Conservation (phyloP, 75 land plant species). For the Picea glauca region DNA sequence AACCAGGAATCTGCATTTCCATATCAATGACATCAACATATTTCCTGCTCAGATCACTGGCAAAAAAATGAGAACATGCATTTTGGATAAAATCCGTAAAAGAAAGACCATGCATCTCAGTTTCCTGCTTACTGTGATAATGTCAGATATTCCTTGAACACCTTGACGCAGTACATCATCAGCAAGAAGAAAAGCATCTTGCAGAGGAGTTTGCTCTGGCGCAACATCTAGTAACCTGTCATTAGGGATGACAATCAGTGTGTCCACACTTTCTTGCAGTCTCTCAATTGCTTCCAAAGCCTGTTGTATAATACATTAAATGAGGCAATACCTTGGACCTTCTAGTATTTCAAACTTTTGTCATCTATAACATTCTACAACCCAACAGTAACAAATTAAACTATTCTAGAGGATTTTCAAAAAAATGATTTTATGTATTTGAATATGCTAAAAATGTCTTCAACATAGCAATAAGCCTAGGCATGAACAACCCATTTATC, state of each 20-base stretch:
- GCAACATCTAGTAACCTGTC: slow-evolving; percentile 78
- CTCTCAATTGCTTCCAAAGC: slow-evolving; percentile 87
- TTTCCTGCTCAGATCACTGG: background rate
- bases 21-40: background rate
- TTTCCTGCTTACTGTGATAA: slow-evolving; percentile 67
- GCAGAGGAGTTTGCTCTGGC: slow-evolving; percentile 76
- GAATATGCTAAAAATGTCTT: background rate
- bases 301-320: slow-evolving; percentile 22
- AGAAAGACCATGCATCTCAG: background rate
- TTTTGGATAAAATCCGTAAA: background rate
- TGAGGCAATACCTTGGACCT: background rate
- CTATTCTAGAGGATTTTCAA: background rate
- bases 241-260: slow-evolving; percentile 92
- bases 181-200: slow-evolving; percentile 89
- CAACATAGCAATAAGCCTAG: background rate
- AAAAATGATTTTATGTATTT: background rate
- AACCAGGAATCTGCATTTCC: slow-evolving; percentile 78
- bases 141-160: slow-evolving; percentile 93
- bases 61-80: background rate
- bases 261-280: slow-evolving; percentile 75
- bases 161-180: slow-evolving; percentile 95
- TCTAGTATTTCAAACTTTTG: background rate
- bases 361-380: background rate
- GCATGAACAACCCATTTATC: background rate
- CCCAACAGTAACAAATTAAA: background rate